Percentiles rank a stretch among this genome's conserved stretches.
Conservation (phyloP, 2,329 filamentous ascomycete genomes). For the Colletotrichum abscissum region DNA sequence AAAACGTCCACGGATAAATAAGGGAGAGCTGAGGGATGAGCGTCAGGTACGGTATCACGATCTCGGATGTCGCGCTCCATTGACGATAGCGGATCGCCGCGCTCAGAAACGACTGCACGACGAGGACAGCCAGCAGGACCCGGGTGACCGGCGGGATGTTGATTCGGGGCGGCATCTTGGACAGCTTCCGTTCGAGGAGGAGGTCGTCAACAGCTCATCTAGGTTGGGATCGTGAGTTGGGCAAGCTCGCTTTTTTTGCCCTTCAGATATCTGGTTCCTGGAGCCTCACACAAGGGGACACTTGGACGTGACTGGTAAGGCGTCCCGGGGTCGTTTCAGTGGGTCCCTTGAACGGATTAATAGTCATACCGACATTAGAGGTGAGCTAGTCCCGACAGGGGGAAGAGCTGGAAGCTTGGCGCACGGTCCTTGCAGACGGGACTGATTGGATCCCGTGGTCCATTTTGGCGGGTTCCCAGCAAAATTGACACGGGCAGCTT, state of each 20-base stretch:
- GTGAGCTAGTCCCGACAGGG: conserved; percentile 1
- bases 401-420: conserved; percentile 14
- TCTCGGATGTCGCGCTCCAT: conserved; percentile 71
- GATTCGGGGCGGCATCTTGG: conserved; percentile 80
- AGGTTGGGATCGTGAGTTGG: conserved; percentile 28
- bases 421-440: conserved; percentile 23
- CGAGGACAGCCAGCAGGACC: conserved; percentile 78
- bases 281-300: conserved; percentile 26
- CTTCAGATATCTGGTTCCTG: conserved; percentile 15
- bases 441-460: conserved; percentile 20
- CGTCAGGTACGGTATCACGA: conserved; percentile 86
- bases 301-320: conserved; percentile 27
- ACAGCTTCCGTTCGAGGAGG: conserved; percentile 28
- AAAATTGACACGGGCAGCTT: conserved; percentile 28
- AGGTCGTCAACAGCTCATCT: conserved; percentile 30
- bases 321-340: conserved; percentile 23
- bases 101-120: conserved; percentile 85
- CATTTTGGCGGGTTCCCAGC: conserved; percentile 22
- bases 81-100: conserved; percentile 80
- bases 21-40: conserved; percentile 86
- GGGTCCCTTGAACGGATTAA: background rate
- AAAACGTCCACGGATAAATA: conserved; percentile 92
- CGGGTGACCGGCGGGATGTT: conserved; percentile 95
- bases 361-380: background rate
- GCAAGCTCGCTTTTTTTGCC: conserved; percentile 21